Base-by-base conservation (phyloP, 139 green algal genomes). In the Chlamydomonas asymmetrica region DNA sequence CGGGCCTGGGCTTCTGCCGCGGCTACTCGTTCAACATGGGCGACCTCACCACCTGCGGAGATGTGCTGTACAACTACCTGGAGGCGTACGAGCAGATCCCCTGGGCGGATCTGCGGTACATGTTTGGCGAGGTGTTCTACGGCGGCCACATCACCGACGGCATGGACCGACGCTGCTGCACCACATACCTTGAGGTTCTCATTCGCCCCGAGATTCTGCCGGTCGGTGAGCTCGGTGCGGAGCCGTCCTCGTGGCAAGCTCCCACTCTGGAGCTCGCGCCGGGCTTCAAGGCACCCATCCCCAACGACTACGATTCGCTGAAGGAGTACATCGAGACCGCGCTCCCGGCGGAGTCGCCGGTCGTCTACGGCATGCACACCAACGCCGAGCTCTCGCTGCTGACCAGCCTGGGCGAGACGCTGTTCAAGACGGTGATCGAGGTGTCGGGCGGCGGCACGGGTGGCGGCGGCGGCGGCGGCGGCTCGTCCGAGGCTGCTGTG, bases 1-100 rank as follows among this genome's bases (percentile, higher is more conserved):
- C 82, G 10, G 93, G 92, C 35, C 86, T 97, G 31, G 93, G 93
- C 70, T 97, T 95, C 88, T 96, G 92, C 86, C 84, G 93, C 65
- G 84, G 83, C 71, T 97, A 97, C 86, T 92, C 85, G 27, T 97
- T 97, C 87, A 97, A 97, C 86, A 94, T 92, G 82, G 89, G 90
- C 37, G 92, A 97, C 71, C 85, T 97, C 45, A 90, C 85, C 57
- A 94, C 91, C 25, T 97, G 92, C 81, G 90, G 87, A 2, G 92
- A 97, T 68, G 91, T 95, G 80, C 84, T 97, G 71, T 87, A 88
- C 82, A 97, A 97, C 88, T 95, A 95, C 82, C 80, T 95, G 45
- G 90, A 93, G 74, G 90, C 87, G 9, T 94, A 94, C 68, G 76
- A 90, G 56, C 38, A 73, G 27, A 86, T 94, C 43, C 92, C 92